Percentiles rank a stretch among this genome's conserved stretches.
Conservation (phyloP, 108 stramenopile species). For the Phaeodactylum tricornutum region DNA sequence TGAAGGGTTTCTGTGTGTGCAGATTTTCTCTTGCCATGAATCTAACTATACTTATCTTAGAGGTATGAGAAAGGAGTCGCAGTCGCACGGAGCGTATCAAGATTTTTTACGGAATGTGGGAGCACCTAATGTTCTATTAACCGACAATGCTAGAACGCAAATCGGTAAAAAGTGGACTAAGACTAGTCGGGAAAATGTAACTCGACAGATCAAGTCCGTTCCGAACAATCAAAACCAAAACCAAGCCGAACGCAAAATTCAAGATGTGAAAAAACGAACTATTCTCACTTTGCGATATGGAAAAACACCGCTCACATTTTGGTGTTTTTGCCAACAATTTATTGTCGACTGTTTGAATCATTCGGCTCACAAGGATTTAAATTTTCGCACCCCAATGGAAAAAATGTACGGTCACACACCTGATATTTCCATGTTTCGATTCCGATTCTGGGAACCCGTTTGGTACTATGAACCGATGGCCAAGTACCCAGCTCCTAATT, state of each 20-base stretch:
- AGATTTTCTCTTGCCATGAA: too few species aligned
- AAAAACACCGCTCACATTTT: constrained; percentile 1
- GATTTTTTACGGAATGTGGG: constrained; percentile 1
- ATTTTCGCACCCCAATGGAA: constrained; percentile 2
- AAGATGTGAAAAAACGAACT: neutral
- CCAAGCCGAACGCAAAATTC: neutral
- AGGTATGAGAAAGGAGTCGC: too few species aligned
- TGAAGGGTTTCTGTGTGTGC: too few species aligned
- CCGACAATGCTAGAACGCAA: constrained; percentile 1
- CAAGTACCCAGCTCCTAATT: neutral
- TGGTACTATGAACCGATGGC: constrained; percentile 1
- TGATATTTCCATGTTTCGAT: constrained; percentile 2
- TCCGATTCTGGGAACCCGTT: neutral
- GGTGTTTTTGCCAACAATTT: neutral
- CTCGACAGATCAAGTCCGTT: neutral
- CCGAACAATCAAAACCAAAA: constrained; percentile 4
- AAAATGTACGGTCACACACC: constrained; percentile 1
- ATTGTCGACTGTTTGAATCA: neutral
- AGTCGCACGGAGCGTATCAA: too few species aligned
- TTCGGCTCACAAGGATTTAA: neutral
- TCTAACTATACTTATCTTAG: too few species aligned
- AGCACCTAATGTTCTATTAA: neutral
- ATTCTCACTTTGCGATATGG: neutral
- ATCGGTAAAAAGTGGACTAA: too few species aligned
- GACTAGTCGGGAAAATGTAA: neutral